Evolutionary conservation across 345 rosid species (phyloP), one percentile per base, ranked within the genome.

Genomic region (Physaria fendleri): DNA sequence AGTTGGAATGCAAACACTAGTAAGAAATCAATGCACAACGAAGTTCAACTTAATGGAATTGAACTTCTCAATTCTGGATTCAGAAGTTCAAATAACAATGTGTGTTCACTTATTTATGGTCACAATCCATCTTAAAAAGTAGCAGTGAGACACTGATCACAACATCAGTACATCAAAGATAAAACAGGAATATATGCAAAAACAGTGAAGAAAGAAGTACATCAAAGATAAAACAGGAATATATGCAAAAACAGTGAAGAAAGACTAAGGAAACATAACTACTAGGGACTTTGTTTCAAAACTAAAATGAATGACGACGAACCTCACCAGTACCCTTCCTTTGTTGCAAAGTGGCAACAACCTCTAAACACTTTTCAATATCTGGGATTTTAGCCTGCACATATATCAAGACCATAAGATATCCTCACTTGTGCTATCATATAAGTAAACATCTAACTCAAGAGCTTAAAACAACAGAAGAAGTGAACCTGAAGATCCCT

Each of bases 321-420:
- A 93, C 96, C 95, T 93, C 90, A 78, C 88, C 90, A 68, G 76
- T 49, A 59, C 70, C 95, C 85, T 77, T 81, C 91, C 79, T 88
- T 55, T 90, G 88, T 72, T 76, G 74, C 71, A 93, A 78, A 62
- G 92, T 87, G 32, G 90, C 82, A 59, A 89, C 92, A 28, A 82
- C 80, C 68, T 86, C 90, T 54, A 93, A 78, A 74, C 97, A 93
- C 62, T 93, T 93, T 75, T 81, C 92, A 25, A 85, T 93, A 74
- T 81, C 99, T 57, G 95, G 99, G 69, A 79, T 87, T 78, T 93
- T 93, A 43, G 91, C 91, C 97, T 88, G 77, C 38, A 3, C 25
- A 46, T 57, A 15, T 3, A 13, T 8, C 30, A 24, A 40, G 0
- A 41, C 14, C 32, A 4, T 60, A 25, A 18, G 9, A 41, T n/a